Percentiles rank a stretch among this genome's conserved stretches.
Conservation (phyloP, 345 rosid species). For the Jatropha curcas region DNA sequence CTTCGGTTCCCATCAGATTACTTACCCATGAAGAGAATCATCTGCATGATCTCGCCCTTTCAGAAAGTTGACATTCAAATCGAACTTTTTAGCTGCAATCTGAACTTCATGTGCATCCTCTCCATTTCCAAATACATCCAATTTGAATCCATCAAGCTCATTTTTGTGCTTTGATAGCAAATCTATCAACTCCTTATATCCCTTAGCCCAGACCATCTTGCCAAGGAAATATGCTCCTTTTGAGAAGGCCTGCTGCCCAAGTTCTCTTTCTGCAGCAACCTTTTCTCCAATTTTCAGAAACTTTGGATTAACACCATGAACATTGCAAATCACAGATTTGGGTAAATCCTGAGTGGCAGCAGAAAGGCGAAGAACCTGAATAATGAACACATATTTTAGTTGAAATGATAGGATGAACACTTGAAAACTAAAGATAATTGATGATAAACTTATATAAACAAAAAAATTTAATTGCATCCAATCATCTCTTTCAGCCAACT, state of each 20-base stretch:
- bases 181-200: slow-evolving; percentile 90
- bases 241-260: slow-evolving; percentile 89
- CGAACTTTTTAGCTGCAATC: slow-evolving; percentile 60
- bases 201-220: slow-evolving; percentile 99
- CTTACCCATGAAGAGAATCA: slow-evolving; percentile 88
- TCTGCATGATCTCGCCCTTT: slow-evolving; percentile 96
- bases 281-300: slow-evolving; percentile 89
- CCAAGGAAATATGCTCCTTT: slow-evolving; percentile 97
- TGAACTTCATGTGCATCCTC: slow-evolving; percentile 92
- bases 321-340: slow-evolving; percentile 87
- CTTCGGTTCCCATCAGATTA: slow-evolving; percentile 5
- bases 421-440: neutral
- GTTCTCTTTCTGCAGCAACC: slow-evolving; percentile 74
- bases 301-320: slow-evolving; percentile 95
- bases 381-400: slow-evolving; percentile 13
- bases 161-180: slow-evolving; percentile 70
- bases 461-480: neutral
- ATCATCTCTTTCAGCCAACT: neutral
- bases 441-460: neutral
- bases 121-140: slow-evolving; percentile 95
- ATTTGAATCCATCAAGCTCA: slow-evolving; percentile 77
- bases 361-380: slow-evolving; percentile 94
- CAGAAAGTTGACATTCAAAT: slow-evolving; percentile 78
- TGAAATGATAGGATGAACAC: neutral
- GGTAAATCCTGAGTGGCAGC: slow-evolving; percentile 95